These are phyloP conservation scores for Xylariaceae sp. DNA, from an alignment of 2,329 filamentous ascomycete species.

Conservation along the genomic window DNA sequence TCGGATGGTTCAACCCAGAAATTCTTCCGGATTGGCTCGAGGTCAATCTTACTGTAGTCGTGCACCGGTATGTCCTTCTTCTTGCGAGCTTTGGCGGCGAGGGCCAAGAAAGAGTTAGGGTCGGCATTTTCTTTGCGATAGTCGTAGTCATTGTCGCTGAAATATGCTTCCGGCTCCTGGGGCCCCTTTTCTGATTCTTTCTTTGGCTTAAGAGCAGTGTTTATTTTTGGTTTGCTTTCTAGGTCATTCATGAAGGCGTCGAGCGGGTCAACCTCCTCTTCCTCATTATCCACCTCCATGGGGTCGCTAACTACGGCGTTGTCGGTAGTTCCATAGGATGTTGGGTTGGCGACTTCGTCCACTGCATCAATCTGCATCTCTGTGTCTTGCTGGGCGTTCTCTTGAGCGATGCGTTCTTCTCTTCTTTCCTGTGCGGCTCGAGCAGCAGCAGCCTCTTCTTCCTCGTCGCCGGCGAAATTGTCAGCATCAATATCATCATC, in stretches of 20 bases:
- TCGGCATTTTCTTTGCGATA: constrained; percentile 46
- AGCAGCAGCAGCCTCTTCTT: constrained; percentile 80
- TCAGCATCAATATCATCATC: constrained; percentile 67
- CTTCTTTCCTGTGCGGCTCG: constrained; percentile 81
- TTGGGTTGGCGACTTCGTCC: constrained; percentile 23
- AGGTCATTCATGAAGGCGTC: constrained; percentile 93
- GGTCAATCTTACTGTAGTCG: constrained; percentile 80
- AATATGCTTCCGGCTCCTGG: constrained; percentile 76
- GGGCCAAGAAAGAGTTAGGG: constrained; percentile 45
- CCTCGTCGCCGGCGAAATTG: constrained; percentile 76
- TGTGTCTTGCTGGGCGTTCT: constrained; percentile 45
- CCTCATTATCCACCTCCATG: constrained; percentile 60
- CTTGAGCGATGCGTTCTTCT: constrained; percentile 57
- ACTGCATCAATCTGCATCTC: constrained; percentile 37
- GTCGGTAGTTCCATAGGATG: constrained; percentile 24
- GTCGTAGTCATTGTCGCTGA: constrained; percentile 74
- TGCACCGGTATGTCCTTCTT: constrained; percentile 92
- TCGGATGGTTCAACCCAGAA: constrained; percentile 93
- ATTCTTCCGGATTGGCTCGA: constrained; percentile 82
- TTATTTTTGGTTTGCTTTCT: constrained; percentile 38
- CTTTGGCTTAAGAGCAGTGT: constrained; percentile 32
- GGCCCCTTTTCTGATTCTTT: constrained; percentile 44
- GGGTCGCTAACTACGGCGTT: constrained; percentile 33
- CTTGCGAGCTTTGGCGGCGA: constrained; percentile 61
- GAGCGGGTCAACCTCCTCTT: constrained; percentile 76